phyloP scores from a whole-genome alignment of 108 stramenopile species.

The Skeletonema tropicum region DNA sequence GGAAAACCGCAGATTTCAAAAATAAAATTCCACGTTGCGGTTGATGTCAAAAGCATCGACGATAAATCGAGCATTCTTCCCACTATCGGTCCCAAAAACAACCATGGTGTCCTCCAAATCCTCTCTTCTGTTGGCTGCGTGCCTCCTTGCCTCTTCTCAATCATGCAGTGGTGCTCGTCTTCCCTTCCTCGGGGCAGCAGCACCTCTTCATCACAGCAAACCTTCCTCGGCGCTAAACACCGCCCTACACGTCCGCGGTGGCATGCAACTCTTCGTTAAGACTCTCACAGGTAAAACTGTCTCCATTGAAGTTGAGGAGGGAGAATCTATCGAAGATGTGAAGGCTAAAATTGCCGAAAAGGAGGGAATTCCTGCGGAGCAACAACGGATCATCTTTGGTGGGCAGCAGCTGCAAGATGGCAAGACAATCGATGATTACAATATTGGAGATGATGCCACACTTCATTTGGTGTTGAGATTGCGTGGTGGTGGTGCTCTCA shows the following conservation, averaged over 20 bases:
- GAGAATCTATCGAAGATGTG: slow-evolving; percentile 96
- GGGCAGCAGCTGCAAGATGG: slow-evolving; percentile 97
- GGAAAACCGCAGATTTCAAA: no score
- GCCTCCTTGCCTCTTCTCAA: slow-evolving; percentile 17
- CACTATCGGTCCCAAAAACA: background rate
- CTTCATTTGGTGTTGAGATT: slow-evolving; percentile 93
- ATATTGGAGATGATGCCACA: slow-evolving; percentile 95
- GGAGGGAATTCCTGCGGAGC: slow-evolving; percentile 96
- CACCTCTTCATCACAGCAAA: slow-evolving; percentile 11
- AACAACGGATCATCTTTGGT: slow-evolving; percentile 96
- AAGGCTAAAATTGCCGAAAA: slow-evolving; percentile 98
- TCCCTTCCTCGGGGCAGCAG: slow-evolving; percentile 4
- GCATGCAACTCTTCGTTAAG: slow-evolving; percentile 97
- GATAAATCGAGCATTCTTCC: background rate
- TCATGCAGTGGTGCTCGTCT: slow-evolving; percentile 33
- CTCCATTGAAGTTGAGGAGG: slow-evolving; percentile 96
- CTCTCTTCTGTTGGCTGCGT: slow-evolving; percentile 27
- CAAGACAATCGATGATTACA: slow-evolving; percentile 95
- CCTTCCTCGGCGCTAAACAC: slow-evolving; percentile 25
- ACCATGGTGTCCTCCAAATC: slow-evolving; percentile 32
- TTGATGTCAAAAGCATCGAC: no score
- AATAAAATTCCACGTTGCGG: slow-evolving; percentile 2
- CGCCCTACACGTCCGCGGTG: slow-evolving; percentile 64
- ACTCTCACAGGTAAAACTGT: slow-evolving; percentile 96
- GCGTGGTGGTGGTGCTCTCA: slow-evolving; percentile 54